Percentiles rank a stretch among this genome's conserved stretches.
Evolutionary conservation across 2,329 filamentous ascomycete species (phyloP).

Genomic region (Fusarium neocosmosporiellum): DNA sequence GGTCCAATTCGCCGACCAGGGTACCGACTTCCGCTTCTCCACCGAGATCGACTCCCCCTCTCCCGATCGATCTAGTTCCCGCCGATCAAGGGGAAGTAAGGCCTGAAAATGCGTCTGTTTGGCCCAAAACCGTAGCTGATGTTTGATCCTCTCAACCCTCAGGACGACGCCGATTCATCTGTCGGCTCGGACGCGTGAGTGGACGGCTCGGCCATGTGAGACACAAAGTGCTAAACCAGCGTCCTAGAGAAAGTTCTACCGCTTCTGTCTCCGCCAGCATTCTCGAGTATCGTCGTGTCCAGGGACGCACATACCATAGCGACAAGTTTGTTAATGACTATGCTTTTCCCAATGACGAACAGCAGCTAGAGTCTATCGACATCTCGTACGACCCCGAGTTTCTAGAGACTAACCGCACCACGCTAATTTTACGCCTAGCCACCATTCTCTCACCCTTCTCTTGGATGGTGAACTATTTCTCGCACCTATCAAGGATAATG

Average conservation of each 20-base stretch:
- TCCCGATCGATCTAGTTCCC: neutral
- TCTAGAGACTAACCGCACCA: neutral
- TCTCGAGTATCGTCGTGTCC: constrained; percentile 20
- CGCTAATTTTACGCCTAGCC: neutral
- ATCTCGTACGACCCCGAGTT: neutral
- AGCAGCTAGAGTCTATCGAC: constrained; percentile 14
- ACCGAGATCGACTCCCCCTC: neutral
- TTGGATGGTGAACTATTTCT: constrained; percentile 9
- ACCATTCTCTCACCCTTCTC: constrained; percentile 19
- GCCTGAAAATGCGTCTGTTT: neutral
- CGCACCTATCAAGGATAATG: constrained; percentile 12
- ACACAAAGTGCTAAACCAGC: neutral
- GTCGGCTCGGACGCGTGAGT: neutral
- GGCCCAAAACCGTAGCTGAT: neutral
- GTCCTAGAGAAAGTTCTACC: neutral
- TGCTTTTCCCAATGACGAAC: constrained; percentile 9
- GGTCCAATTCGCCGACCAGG: neutral
- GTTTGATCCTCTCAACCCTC: neutral
- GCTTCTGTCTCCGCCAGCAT: constrained; percentile 15
- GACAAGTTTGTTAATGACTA: constrained; percentile 1
- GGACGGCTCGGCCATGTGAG: neutral
- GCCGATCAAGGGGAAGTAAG: neutral
- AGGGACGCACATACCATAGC: constrained; percentile 14
- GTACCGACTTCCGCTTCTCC: neutral
- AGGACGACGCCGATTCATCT: neutral